phyloP scores from a whole-genome alignment of 257 asterid genomes.

The Datura wrightii region DNA sequence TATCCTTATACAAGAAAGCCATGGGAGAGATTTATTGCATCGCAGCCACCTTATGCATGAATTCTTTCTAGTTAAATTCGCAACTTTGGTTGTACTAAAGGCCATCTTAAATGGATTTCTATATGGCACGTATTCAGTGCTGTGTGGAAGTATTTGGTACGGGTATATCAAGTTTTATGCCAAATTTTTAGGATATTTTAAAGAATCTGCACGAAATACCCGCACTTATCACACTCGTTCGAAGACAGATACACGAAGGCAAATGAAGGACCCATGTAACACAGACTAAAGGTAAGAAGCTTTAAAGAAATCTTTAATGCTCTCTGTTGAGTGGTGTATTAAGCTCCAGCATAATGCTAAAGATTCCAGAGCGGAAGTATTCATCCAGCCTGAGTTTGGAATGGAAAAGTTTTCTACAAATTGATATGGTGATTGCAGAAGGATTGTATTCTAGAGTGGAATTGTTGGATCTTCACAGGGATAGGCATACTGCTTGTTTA shows the following conservation, averaged over 20 bases:
- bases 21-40: not conserved
- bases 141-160: constrained; percentile 1
- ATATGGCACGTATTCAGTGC: not conserved
- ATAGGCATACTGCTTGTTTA: constrained; percentile 15
- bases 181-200: not conserved
- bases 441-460: not conserved
- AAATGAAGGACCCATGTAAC: constrained; percentile 13
- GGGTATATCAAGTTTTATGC: not conserved
- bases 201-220: not conserved
- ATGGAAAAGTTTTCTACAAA: not conserved
- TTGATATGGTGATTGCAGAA: constrained; percentile 12
- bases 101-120: not conserved
- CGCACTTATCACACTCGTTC: not conserved
- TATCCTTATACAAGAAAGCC: not conserved
- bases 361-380: not conserved
- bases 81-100: constrained; percentile 9
- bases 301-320: not conserved
- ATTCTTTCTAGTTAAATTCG: not conserved
- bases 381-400: constrained; percentile 11
- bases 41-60: too few species aligned
- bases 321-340: not conserved
- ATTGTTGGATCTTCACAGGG: constrained; percentile 14
- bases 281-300: not conserved
- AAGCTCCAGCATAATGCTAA: not conserved
- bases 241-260: not conserved